Evolutionary conservation across 163 green algal species (phyloP).

Genomic region (Chloroidium sp.): DNA sequence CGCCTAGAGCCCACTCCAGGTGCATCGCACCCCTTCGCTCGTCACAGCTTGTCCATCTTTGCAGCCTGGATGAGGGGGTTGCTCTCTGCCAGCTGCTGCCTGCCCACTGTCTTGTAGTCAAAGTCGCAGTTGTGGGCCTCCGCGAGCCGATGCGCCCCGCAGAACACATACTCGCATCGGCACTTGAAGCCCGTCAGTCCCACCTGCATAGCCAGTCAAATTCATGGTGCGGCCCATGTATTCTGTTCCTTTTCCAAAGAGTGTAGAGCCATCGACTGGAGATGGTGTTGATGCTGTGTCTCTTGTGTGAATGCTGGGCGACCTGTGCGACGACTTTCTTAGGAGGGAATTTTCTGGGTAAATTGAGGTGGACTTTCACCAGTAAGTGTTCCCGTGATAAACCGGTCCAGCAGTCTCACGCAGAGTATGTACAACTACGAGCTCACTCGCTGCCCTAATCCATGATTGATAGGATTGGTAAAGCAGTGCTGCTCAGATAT

Average conservation of each 20-base stretch:
- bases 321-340: too few relatives aligned
- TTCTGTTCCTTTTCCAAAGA: not conserved
- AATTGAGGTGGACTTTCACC: too few relatives aligned
- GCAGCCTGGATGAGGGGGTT: slow-evolving; percentile 20
- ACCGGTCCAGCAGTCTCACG: too few relatives aligned
- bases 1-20: too few relatives aligned
- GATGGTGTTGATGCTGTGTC: not conserved
- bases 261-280: not conserved
- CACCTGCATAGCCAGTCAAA: slow-evolving; percentile 10
- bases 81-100: slow-evolving; percentile 17
- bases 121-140: slow-evolving; percentile 66
- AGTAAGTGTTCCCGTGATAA: too few relatives aligned
- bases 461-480: too few relatives aligned
- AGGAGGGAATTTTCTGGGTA: too few relatives aligned
- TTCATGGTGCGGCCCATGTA: not conserved
- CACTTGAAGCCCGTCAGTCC: slow-evolving; percentile 78
- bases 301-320: too few relatives aligned
- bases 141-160: slow-evolving; percentile 42
- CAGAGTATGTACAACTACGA: too few relatives aligned
- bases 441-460: too few relatives aligned
- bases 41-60: slow-evolving; percentile 24
- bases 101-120: slow-evolving; percentile 45
- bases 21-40: not conserved
- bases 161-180: slow-evolving; percentile 70
- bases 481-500: too few relatives aligned